These are phyloP conservation scores for Nectriaceae sp. DNA, from an alignment of 2,329 filamentous ascomycete species.

Conservation along the genomic window DNA sequence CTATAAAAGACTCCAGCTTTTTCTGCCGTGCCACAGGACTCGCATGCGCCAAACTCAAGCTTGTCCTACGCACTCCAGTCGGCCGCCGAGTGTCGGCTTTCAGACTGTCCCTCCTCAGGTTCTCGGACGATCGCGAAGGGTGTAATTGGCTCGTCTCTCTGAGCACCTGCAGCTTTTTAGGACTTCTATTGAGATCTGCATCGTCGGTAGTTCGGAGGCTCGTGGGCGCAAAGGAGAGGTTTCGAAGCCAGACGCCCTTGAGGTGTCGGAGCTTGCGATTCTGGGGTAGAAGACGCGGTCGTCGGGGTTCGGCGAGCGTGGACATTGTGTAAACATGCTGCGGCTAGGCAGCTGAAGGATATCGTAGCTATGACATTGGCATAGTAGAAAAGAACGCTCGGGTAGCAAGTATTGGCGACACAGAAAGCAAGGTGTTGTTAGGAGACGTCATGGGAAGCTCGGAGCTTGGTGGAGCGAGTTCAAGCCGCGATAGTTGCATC, in stretches of 20 bases:
- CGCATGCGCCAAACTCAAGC: slow-evolving; percentile 49
- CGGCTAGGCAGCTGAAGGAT: slow-evolving; percentile 14
- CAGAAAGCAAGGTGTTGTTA: not conserved
- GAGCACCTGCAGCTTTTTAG: slow-evolving; percentile 63
- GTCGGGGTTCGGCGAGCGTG: slow-evolving; percentile 39
- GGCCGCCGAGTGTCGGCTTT: slow-evolving; percentile 41
- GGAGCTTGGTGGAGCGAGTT: slow-evolving; percentile 17
- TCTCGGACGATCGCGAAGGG: slow-evolving; percentile 57
- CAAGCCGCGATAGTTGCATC: slow-evolving; percentile 30
- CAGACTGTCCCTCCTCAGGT: slow-evolving; percentile 40
- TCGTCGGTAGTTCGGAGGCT: slow-evolving; percentile 75
- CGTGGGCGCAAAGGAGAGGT: slow-evolving; percentile 69
- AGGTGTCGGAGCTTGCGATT: slow-evolving; percentile 90
- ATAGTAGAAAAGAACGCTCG: slow-evolving; percentile 3
- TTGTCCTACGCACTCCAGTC: slow-evolving; percentile 45
- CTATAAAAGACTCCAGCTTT: slow-evolving; percentile 72
- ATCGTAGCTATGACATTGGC: slow-evolving; percentile 21
- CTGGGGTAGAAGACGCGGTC: slow-evolving; percentile 62
- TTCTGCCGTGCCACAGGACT: slow-evolving; percentile 63
- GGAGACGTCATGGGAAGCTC: slow-evolving; percentile 25
- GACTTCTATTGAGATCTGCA: slow-evolving; percentile 68
- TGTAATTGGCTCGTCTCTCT: slow-evolving; percentile 52
- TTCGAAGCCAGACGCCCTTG: slow-evolving; percentile 82
- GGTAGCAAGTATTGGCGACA: not conserved
- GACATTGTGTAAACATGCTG: slow-evolving; percentile 34